Evolutionary conservation across 768 basidiomycete species (phyloP).

Genomic region (Lepiota venenata): DNA sequence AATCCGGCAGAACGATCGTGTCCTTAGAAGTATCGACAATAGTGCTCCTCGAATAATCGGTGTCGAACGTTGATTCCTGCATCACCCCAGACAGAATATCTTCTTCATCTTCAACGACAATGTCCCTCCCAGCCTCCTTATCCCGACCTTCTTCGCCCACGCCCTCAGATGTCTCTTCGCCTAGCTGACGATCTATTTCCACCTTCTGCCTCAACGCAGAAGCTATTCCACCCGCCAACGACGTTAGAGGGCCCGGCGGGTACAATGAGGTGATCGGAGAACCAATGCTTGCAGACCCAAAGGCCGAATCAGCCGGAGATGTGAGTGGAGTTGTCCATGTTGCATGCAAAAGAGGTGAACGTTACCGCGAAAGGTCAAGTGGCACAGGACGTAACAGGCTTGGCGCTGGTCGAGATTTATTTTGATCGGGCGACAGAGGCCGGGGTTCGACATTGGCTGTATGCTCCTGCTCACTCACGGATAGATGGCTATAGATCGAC

Average conservation of each 20-base stretch:
- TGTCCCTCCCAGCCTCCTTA: slow-evolving; percentile 20
- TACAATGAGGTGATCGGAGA: too few species aligned
- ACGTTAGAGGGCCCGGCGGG: too few species aligned
- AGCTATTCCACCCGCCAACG: too few species aligned
- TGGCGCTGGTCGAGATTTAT: not conserved
- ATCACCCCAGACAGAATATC: slow-evolving; percentile 27
- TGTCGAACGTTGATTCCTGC: slow-evolving; percentile 6
- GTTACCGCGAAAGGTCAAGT: slow-evolving; percentile 28
- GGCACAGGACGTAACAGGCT: slow-evolving; percentile 25
- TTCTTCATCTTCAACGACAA: slow-evolving; percentile 48
- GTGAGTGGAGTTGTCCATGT: too few species aligned
- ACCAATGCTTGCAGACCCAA: too few species aligned
- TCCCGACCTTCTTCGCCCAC: slow-evolving; percentile 1
- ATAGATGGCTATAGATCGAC: too few species aligned
- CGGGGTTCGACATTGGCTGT: not conserved
- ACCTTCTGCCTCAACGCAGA: too few species aligned
- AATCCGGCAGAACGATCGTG: slow-evolving; percentile 22
- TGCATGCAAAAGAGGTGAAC: slow-evolving; percentile 19
- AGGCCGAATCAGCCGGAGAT: too few species aligned
- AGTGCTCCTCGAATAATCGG: slow-evolving; percentile 6
- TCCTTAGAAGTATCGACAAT: slow-evolving; percentile 9
- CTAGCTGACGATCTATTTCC: too few species aligned
- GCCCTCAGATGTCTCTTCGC: too few species aligned
- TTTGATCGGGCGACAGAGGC: not conserved
- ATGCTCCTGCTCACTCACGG: too few species aligned